A percentile compares a stretch with the other conserved stretches of the same genome.
phyloP scores from a whole-genome alignment of 192 early-diverging fungal species.

The Lunasporangiospora selenospora region DNA sequence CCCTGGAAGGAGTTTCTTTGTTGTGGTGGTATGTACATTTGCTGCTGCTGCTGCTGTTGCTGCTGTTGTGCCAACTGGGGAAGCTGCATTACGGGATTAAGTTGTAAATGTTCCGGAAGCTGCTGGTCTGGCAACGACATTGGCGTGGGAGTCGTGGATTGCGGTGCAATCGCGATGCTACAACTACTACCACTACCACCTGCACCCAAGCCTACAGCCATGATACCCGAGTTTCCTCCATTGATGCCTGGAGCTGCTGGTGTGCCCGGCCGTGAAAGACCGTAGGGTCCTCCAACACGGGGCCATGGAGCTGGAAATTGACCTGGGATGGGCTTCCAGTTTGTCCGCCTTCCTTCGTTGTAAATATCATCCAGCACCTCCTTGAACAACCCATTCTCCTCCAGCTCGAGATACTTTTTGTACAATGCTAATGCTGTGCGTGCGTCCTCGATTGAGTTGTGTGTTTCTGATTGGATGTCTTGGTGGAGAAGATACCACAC shows the following conservation, averaged over 20 bases:
- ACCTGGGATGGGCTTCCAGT: constrained; percentile 57
- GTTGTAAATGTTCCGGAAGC: no score
- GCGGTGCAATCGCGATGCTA: no score
- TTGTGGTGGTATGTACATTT: no score
- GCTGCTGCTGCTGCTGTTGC: no score
- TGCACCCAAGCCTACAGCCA: no score
- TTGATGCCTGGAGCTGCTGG: not conserved
- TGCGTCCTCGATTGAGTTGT: constrained; percentile 96
- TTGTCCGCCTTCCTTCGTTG: constrained; percentile 67
- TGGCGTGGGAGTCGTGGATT: no score
- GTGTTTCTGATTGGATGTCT: constrained; percentile 88
- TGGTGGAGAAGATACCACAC: constrained; percentile 86
- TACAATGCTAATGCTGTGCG: constrained; percentile 85
- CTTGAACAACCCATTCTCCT: constrained; percentile 70
- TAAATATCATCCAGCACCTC: constrained; percentile 85
- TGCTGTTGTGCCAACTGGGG: no score
- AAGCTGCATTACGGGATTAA: no score
- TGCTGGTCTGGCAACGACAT: no score
- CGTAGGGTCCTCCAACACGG: not conserved
- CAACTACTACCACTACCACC: no score
- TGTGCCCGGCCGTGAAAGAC: not conserved
- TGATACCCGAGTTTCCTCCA: not conserved
- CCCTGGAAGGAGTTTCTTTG: no score
- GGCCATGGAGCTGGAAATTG: constrained; percentile 49
- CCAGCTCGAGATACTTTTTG: constrained; percentile 77